Conservation (phyloP, 2,329 filamentous ascomycete species). For the Neonectria sp. region DNA sequence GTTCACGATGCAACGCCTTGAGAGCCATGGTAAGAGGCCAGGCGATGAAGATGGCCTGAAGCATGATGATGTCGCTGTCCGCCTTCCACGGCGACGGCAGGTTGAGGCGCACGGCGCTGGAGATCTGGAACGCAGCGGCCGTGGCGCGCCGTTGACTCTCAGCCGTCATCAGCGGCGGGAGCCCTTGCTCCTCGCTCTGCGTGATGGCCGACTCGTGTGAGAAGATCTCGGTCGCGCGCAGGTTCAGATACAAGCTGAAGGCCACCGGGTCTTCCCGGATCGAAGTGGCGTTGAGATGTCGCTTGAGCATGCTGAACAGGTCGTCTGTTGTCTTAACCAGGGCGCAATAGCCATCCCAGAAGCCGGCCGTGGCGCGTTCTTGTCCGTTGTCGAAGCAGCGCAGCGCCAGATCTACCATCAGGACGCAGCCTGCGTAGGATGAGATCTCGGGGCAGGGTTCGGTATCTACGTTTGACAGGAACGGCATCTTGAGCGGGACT, state of each 20-base stretch:
- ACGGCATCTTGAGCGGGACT: conserved; percentile 1
- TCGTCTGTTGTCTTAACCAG: conserved; percentile 27
- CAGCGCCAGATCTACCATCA: conserved; percentile 31
- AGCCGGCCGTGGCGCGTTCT: conserved; percentile 15
- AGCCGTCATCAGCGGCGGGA: conserved; percentile 21
- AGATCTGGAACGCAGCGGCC: conserved; percentile 31
- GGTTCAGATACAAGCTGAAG: conserved; percentile 31
- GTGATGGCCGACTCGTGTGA: conserved; percentile 31
- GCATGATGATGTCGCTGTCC: conserved; percentile 25
- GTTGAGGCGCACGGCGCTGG: conserved; percentile 29
- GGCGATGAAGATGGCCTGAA: conserved; percentile 29
- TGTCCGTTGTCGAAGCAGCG: conserved; percentile 30
- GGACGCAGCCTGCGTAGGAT: conserved; percentile 31
- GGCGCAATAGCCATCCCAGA: conserved; percentile 30
- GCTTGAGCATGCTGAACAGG: conserved; percentile 24
- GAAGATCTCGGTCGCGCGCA: conserved; percentile 30
- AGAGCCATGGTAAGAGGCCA: conserved; percentile 35
- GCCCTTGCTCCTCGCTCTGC: conserved; percentile 22
- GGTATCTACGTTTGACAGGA: conserved; percentile 1
- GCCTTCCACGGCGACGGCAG: conserved; percentile 14
- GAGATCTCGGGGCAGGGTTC: conserved; percentile 4
- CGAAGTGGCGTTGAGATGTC: conserved; percentile 29
- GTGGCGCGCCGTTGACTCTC: conserved; percentile 27
- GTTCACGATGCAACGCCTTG: conserved; percentile 48
- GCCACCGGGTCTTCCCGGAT: conserved; percentile 31